phyloP scores from a whole-genome alignment of 116 monocot genomes.

The Phalaenopsis hybrid region DNA sequence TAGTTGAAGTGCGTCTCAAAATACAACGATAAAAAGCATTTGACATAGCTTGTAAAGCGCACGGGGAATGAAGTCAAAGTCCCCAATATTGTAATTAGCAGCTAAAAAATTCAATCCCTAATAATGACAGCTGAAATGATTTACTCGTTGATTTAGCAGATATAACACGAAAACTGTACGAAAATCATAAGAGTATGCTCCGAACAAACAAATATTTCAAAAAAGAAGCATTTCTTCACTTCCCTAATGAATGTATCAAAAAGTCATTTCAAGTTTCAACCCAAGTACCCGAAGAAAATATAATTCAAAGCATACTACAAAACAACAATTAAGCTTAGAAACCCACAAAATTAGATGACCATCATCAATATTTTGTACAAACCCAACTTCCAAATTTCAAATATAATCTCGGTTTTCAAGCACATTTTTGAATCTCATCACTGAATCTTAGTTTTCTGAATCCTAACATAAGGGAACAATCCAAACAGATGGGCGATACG shows the following conservation, averaged over 20 bases:
- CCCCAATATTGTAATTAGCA: too few relatives aligned
- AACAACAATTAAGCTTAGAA: neutral
- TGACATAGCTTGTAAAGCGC: too few relatives aligned
- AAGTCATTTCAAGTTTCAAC: neutral
- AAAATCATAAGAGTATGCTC: too few relatives aligned
- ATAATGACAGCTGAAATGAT: too few relatives aligned
- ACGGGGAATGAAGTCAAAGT: too few relatives aligned
- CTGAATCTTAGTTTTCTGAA: constrained; percentile 55
- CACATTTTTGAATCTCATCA: constrained; percentile 9
- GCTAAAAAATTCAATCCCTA: too few relatives aligned
- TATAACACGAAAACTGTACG: too few relatives aligned
- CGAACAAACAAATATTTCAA: too few relatives aligned
- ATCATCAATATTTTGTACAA: neutral
- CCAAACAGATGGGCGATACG: constrained; percentile 39
- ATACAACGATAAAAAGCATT: too few relatives aligned
- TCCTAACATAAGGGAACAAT: constrained; percentile 64
- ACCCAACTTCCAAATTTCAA: neutral
- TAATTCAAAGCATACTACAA: neutral
- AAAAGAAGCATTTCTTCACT: too few relatives aligned
- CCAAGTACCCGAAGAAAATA: neutral
- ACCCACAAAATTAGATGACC: neutral
- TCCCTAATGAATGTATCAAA: neutral
- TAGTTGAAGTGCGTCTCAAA: too few relatives aligned
- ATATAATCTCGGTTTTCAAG: neutral
- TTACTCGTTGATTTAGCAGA: too few relatives aligned